These are phyloP conservation scores for Pseudogymnoascus sp. DNA, from an alignment of 2,329 filamentous ascomycete genomes.

Conservation along the genomic window DNA sequence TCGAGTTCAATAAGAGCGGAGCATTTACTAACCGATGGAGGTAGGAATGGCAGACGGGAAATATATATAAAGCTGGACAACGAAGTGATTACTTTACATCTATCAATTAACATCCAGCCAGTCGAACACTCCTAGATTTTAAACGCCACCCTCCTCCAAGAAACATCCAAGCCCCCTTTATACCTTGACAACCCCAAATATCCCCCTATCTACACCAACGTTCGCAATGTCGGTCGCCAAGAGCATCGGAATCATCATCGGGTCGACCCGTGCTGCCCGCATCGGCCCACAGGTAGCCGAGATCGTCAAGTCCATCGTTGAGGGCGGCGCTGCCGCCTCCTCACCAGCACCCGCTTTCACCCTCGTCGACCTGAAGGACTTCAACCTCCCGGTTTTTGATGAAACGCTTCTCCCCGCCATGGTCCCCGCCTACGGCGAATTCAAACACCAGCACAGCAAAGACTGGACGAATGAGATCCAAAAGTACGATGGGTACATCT, in stretches of 20 bases:
- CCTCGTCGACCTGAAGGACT: slow-evolving; percentile 31
- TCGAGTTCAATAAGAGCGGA: not conserved
- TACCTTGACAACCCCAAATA: not conserved
- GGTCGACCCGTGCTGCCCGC: slow-evolving; percentile 29
- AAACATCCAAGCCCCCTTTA: not conserved
- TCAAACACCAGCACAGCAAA: slow-evolving; percentile 34
- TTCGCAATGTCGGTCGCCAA: not conserved
- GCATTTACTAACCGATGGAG: not conserved
- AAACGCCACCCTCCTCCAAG: not conserved
- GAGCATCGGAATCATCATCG: slow-evolving; percentile 29
- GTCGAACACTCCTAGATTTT: not conserved
- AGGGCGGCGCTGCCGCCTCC: slow-evolving; percentile 16
- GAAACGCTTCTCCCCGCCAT: slow-evolving; percentile 34
- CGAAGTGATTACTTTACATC: not conserved
- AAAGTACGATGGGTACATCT: slow-evolving; percentile 39
- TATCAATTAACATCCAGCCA: not conserved
- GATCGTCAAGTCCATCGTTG: slow-evolving; percentile 26
- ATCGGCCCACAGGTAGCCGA: slow-evolving; percentile 29
- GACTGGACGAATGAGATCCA: slow-evolving; percentile 38
- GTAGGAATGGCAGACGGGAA: not conserved
- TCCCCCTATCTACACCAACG: not conserved
- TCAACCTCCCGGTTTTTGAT: slow-evolving; percentile 38
- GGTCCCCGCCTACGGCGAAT: slow-evolving; percentile 31
- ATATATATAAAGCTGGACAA: not conserved
- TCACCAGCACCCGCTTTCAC: slow-evolving; percentile 19